These are phyloP conservation scores for Citrus mangshanensis DNA, from an alignment of 345 rosid genomes.

Conservation along the genomic window DNA sequence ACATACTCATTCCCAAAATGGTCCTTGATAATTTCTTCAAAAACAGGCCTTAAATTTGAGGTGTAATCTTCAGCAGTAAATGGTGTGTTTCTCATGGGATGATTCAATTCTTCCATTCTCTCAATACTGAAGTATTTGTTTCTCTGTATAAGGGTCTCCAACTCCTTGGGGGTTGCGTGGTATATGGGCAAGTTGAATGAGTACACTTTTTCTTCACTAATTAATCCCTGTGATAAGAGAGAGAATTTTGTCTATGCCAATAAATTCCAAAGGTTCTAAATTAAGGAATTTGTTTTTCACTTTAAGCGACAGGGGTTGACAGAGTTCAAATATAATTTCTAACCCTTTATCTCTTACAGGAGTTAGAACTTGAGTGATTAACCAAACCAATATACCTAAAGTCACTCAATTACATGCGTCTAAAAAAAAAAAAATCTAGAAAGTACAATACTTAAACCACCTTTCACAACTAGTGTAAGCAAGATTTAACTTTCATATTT, in stretches of 20 bases:
- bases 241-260: neutral
- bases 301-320: too few species aligned
- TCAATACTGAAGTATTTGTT: slow-evolving; percentile 8
- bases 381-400: too few species aligned
- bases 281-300: too few species aligned
- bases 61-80: neutral
- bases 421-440: too few species aligned
- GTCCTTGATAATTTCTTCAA: slow-evolving; percentile 6
- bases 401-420: too few species aligned
- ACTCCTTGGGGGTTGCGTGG: slow-evolving; percentile 4
- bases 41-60: slow-evolving; percentile 7
- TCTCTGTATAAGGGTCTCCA: neutral
- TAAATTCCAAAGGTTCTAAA: too few species aligned
- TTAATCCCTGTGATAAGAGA: slow-evolving; percentile 7
- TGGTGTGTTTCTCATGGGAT: neutral
- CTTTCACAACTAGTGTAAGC: too few species aligned
- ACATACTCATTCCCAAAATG: slow-evolving; percentile 19
- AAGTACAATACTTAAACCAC: too few species aligned
- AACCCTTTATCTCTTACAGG: too few species aligned
- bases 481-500: too few species aligned
- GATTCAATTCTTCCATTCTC: neutral
- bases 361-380: too few species aligned
- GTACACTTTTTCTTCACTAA: slow-evolving; percentile 8
- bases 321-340: too few species aligned
- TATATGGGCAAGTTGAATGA: slow-evolving; percentile 19